phyloP scores from a whole-genome alignment of 768 basidiomycete genomes.

The Trametopsis cervina region DNA sequence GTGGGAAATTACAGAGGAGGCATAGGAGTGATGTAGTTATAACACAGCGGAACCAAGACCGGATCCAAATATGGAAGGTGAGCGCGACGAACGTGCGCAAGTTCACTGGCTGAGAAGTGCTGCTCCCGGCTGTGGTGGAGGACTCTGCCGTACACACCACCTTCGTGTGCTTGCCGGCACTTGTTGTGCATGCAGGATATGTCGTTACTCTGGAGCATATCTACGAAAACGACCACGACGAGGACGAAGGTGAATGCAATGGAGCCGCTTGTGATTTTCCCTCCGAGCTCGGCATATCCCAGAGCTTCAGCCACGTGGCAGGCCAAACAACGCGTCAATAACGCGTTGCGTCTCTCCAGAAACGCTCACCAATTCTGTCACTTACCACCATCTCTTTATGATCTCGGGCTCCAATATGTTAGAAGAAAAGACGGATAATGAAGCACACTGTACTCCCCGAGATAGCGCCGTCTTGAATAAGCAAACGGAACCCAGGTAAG shows the following conservation, averaged over 20 bases:
- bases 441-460: too few species aligned
- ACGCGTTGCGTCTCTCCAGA: background rate
- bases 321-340: slow-evolving; percentile 13
- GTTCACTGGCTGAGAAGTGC: slow-evolving; percentile 16
- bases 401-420: too few species aligned
- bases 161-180: background rate
- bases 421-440: too few species aligned
- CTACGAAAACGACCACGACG: too few species aligned
- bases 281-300: background rate
- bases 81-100: slow-evolving; percentile 23
- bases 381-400: too few species aligned
- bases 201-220: background rate
- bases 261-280: too few species aligned
- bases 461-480: too few species aligned
- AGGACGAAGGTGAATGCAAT: too few species aligned
- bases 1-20: background rate
- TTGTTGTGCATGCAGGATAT: background rate
- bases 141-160: background rate
- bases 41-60: background rate
- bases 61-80: slow-evolving; percentile 13
- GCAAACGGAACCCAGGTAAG: too few species aligned
- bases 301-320: slow-evolving; percentile 2
- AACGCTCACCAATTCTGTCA: background rate
- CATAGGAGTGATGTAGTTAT: too few species aligned
- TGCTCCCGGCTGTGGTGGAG: too few species aligned